Percentiles rank a stretch among this genome's conserved stretches.
Conservation (phyloP, 208 protist genomes). For the Blastocrithidia nonstop region DNA sequence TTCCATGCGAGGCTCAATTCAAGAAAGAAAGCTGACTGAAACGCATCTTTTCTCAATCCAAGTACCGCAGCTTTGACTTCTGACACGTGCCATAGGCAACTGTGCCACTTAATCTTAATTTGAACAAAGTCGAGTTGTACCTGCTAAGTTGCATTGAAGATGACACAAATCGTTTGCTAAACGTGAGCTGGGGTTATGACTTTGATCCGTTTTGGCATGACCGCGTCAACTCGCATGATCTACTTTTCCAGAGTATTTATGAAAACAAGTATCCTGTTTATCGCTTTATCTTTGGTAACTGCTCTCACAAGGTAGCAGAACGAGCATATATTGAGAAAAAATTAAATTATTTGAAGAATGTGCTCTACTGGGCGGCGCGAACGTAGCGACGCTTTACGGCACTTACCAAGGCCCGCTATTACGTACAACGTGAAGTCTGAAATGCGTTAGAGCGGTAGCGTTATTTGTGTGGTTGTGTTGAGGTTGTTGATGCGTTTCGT, state of each 20-base stretch:
- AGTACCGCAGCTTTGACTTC: slow-evolving; percentile 80
- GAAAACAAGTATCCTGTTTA: slow-evolving; percentile 27
- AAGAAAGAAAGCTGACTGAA: slow-evolving; percentile 53
- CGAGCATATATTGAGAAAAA: slow-evolving; percentile 49
- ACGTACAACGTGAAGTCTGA: slow-evolving; percentile 69
- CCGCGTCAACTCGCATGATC: slow-evolving; percentile 55
- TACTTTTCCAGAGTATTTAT: slow-evolving; percentile 62
- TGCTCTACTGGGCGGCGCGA: slow-evolving; percentile 54
- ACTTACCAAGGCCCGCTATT: slow-evolving; percentile 65
- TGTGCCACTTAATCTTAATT: slow-evolving; percentile 20
- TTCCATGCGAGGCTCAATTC: slow-evolving; percentile 38
- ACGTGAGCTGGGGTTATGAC: slow-evolving; percentile 72
- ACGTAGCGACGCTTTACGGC: slow-evolving; percentile 69
- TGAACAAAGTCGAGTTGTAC: slow-evolving; percentile 55
- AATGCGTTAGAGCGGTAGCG: slow-evolving; percentile 83
- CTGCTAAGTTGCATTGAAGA: slow-evolving; percentile 73
- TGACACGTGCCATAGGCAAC: slow-evolving; percentile 61
- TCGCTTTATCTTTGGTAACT: slow-evolving; percentile 67
- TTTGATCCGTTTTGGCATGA: slow-evolving; percentile 85
- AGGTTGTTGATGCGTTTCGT: slow-evolving; percentile 61
- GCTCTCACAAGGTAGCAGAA: slow-evolving; percentile 37
- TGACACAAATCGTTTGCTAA: slow-evolving; percentile 62
- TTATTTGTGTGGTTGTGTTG: slow-evolving; percentile 67
- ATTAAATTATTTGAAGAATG: slow-evolving; percentile 72
- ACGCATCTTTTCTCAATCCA: slow-evolving; percentile 49